phyloP scores from a whole-genome alignment of 768 basidiomycete species.

The Agaricus blazei region DNA sequence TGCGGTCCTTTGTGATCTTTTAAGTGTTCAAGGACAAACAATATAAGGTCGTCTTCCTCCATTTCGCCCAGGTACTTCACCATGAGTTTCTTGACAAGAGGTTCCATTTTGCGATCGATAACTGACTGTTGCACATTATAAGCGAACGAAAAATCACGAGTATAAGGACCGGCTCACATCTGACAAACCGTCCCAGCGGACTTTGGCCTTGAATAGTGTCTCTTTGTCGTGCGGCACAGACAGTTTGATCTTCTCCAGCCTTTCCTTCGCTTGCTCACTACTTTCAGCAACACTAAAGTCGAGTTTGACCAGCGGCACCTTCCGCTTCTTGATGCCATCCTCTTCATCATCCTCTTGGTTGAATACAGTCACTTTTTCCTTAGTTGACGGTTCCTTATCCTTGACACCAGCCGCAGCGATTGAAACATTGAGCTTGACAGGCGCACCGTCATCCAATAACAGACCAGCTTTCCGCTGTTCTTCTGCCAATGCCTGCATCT shows the following conservation, averaged over 20 bases:
- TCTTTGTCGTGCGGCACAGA: slow-evolving; percentile 78
- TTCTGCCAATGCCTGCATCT: slow-evolving; percentile 87
- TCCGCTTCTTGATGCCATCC: slow-evolving; percentile 76
- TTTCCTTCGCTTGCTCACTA: slow-evolving; percentile 72
- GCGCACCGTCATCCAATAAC: slow-evolving; percentile 86
- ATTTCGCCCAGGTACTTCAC: slow-evolving; percentile 85
- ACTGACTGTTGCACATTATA: slow-evolving; percentile 43
- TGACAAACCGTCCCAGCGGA: slow-evolving; percentile 87
- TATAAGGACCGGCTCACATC: slow-evolving; percentile 53
- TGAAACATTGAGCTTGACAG: slow-evolving; percentile 81
- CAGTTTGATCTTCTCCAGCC: slow-evolving; percentile 70
- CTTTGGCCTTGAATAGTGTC: slow-evolving; percentile 74
- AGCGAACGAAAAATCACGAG: slow-evolving; percentile 14
- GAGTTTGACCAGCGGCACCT: slow-evolving; percentile 82
- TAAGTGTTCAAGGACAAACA: slow-evolving; percentile 90
- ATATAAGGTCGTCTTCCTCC: slow-evolving; percentile 90
- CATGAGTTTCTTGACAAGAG: slow-evolving; percentile 79
- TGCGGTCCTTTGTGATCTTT: slow-evolving; percentile 85
- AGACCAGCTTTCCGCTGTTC: slow-evolving; percentile 90
- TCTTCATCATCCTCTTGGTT: slow-evolving; percentile 85
- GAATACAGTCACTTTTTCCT: slow-evolving; percentile 61
- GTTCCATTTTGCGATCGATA: slow-evolving; percentile 84
- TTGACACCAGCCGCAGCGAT: slow-evolving; percentile 45
- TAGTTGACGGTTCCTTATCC: slow-evolving; percentile 38
- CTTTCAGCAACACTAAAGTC: slow-evolving; percentile 84